Conservation (phyloP, 257 asterid species). For the Thymus mandschuricus region DNA sequence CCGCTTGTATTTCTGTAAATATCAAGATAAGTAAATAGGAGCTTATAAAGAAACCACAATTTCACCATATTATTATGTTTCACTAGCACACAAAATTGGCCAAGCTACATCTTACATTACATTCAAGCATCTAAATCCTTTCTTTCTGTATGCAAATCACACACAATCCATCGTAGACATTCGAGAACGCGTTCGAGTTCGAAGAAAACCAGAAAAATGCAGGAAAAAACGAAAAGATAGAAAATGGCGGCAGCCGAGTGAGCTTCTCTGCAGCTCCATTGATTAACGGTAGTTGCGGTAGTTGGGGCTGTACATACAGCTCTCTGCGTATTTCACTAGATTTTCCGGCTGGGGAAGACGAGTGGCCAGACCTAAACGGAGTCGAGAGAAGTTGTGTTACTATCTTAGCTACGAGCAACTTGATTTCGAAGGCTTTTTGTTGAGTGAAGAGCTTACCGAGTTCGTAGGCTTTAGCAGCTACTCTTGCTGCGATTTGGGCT, state of each 20-base stretch:
- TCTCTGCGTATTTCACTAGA: slow-evolving; percentile 72
- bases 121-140: slow-evolving; percentile 37
- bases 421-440: not conserved
- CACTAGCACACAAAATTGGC: slow-evolving; percentile 31
- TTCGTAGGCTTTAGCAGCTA: slow-evolving; percentile 93
- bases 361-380: slow-evolving; percentile 83
- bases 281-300: slow-evolving; percentile 81
- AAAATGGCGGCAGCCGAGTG: not conserved
- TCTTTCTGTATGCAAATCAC: slow-evolving; percentile 10
- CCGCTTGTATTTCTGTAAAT: not conserved
- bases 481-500: slow-evolving; percentile 89
- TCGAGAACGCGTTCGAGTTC: slow-evolving; percentile 11
- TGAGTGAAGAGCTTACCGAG: slow-evolving; percentile 59
- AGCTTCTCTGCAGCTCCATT: not conserved
- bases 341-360: slow-evolving; percentile 86
- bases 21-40: not conserved
- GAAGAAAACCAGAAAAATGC: slow-evolving; percentile 8
- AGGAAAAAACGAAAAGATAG: not conserved
- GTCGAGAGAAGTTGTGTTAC: not conserved
- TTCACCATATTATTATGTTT: not conserved
- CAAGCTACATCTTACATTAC: slow-evolving; percentile 34
- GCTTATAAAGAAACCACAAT: not conserved
- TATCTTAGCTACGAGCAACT: not conserved
- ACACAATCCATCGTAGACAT: slow-evolving; percentile 3
- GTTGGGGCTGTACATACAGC: slow-evolving; percentile 98